phyloP scores from a whole-genome alignment of 83 land plant genomes.

The Diphasiastrum complanatum region DNA sequence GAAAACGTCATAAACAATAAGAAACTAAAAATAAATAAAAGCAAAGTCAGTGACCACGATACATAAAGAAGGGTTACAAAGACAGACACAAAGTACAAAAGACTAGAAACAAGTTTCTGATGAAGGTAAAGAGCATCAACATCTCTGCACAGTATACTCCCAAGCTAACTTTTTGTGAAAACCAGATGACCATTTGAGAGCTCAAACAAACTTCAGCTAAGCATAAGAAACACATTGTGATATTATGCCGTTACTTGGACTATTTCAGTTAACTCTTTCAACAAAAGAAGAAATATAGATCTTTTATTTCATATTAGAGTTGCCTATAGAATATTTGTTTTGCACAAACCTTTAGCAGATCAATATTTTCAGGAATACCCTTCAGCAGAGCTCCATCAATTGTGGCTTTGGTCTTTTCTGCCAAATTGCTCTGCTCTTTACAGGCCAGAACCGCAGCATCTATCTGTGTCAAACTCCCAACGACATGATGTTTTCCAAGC shows the following conservation, averaged over 20 bases:
- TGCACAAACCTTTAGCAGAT: constrained; percentile 73
- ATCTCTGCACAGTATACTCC: too few relatives aligned
- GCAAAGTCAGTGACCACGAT: too few relatives aligned
- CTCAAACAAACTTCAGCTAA: too few relatives aligned
- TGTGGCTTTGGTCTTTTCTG: constrained; percentile 81
- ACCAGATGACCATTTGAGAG: too few relatives aligned
- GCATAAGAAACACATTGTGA: too few relatives aligned
- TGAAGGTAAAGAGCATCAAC: too few relatives aligned
- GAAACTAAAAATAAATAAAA: too few relatives aligned
- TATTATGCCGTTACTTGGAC: background rate
- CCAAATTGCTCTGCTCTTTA: constrained; percentile 46
- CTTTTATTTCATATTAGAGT: background rate
- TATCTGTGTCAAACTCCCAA: constrained; percentile 50
- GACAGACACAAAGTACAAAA: too few relatives aligned
- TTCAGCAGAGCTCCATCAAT: constrained; percentile 77
- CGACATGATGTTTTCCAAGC: constrained; percentile 70
- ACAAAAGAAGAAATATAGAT: background rate
- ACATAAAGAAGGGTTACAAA: too few relatives aligned
- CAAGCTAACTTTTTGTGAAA: too few relatives aligned
- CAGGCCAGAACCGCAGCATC: constrained; percentile 69
- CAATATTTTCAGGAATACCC: constrained; percentile 94
- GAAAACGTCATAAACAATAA: too few relatives aligned
- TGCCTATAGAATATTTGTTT: background rate
- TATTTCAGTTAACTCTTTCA: background rate
- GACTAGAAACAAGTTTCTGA: too few relatives aligned